Percentiles rank a stretch among this genome's conserved stretches.
Conservation (phyloP, 495 filamentous ascomycete species). For the Penicillium dipodomyicola region DNA sequence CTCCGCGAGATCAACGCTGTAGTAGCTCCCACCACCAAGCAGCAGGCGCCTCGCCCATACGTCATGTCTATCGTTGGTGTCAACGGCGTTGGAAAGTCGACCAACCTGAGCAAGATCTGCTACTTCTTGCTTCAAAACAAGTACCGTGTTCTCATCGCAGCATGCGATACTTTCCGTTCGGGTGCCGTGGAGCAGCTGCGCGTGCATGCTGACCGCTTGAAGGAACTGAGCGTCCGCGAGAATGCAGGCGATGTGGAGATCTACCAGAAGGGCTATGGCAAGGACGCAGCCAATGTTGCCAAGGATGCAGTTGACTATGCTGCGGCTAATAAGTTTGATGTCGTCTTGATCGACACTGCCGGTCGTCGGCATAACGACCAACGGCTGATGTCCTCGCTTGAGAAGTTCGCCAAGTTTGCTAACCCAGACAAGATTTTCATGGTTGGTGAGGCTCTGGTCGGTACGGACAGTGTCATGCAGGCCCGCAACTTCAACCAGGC, state of each 20-base stretch:
- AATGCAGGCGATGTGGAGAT: constrained; percentile 76
- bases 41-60: constrained; percentile 69
- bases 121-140: constrained; percentile 97
- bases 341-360: constrained; percentile 95
- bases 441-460: constrained; percentile 97
- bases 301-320: constrained; percentile 87
- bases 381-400: constrained; percentile 87
- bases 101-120: constrained; percentile 93
- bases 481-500: constrained; percentile 92
- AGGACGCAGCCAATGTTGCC: constrained; percentile 92
- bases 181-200: constrained; percentile 96
- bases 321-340: constrained; percentile 72
- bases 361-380: constrained; percentile 94
- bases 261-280: constrained; percentile 96
- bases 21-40: constrained; percentile 54
- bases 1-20: constrained; percentile 86
- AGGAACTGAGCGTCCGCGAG: constrained; percentile 78
- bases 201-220: constrained; percentile 87
- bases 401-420: constrained; percentile 96
- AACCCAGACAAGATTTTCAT: constrained; percentile 97
- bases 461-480: constrained; percentile 90
- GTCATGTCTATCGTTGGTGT: constrained; percentile 98
- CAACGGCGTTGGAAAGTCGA: constrained; percentile 97
- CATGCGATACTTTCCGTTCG: constrained; percentile 95
- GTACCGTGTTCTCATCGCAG: constrained; percentile 91